These are phyloP conservation scores for Pythium graminicola DNA, from an alignment of 352 stramenopile species.

Conservation along the genomic window DNA sequence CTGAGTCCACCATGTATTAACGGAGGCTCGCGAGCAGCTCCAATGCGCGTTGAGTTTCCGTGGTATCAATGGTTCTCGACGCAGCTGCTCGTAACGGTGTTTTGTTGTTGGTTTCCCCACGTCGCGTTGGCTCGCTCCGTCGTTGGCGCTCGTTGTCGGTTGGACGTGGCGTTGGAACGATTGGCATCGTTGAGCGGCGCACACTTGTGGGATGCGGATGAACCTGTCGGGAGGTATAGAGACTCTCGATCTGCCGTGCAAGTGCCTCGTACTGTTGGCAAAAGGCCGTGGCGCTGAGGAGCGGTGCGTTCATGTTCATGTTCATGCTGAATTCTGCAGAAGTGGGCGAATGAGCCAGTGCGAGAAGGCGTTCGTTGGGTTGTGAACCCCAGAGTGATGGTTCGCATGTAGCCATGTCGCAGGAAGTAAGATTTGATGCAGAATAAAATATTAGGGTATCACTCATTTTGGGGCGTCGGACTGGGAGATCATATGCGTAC, in stretches of 20 bases:
- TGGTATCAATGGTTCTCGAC: no score
- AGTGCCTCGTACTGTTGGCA: conserved; percentile 12
- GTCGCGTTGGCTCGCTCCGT: no score
- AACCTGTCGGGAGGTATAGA: conserved; percentile 10
- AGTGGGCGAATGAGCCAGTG: conserved; percentile 9
- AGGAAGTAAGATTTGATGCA: neutral
- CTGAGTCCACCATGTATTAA: no score
- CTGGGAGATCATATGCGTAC: no score
- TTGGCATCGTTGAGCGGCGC: no score
- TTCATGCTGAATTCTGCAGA: neutral
- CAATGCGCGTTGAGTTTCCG: no score
- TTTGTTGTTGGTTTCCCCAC: no score
- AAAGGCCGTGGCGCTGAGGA: conserved; percentile 6
- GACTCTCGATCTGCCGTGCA: conserved; percentile 3
- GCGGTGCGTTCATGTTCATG: conserved; percentile 9
- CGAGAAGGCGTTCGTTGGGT: conserved; percentile 10
- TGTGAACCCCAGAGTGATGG: conserved; percentile 3
- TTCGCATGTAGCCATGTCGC: conserved; percentile 7
- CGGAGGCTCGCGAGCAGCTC: no score
- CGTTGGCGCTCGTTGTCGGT: neutral
- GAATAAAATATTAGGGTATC: neutral
- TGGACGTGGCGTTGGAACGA: no score
- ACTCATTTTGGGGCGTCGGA: neutral
- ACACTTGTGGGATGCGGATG: no score
- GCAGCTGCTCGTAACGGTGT: no score